Evolutionary conservation across 306 rosid genomes (phyloP).

Genomic region (Castanospermum australe): DNA sequence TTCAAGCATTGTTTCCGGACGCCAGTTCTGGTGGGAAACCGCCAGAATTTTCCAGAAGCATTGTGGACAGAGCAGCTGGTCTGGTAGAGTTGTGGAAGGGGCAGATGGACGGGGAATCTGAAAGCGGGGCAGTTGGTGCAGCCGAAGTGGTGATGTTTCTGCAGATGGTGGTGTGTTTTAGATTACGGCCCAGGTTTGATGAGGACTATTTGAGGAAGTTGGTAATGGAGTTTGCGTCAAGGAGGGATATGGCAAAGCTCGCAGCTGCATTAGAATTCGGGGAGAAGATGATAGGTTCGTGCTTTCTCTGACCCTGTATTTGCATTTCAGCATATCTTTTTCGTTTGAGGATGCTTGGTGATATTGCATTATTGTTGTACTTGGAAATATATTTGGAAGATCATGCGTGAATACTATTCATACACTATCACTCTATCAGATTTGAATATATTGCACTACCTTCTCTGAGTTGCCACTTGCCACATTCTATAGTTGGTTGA

Average conservation of each 20-base stretch:
- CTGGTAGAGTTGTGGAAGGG: conserved; percentile 66
- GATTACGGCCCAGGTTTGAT: conserved; percentile 39
- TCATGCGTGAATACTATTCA: background rate
- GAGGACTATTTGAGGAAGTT: conserved; percentile 58
- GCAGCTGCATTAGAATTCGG: conserved; percentile 58
- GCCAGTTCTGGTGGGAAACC: background rate
- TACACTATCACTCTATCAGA: background rate
- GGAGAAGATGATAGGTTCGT: conserved; percentile 64
- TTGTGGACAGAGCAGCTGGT: conserved; percentile 50
- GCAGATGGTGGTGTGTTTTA: conserved; percentile 71
- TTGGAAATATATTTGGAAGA: background rate
- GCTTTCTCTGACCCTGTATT: background rate
- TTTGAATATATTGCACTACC: background rate
- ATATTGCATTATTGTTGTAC: background rate
- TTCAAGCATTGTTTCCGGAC: conserved; percentile 66
- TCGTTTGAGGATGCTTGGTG: background rate
- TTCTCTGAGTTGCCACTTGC: background rate
- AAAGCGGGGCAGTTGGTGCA: conserved; percentile 43
- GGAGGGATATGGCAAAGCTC: conserved; percentile 84
- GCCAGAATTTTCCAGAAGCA: conserved; percentile 41
- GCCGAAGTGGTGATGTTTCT: conserved; percentile 83
- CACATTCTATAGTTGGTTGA: background rate
- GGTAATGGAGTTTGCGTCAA: conserved; percentile 57
- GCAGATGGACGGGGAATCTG: conserved; percentile 41
- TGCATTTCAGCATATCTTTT: background rate